Evolutionary conservation across 75 land plant species (phyloP).

Genomic region (Picea sitchensis): DNA sequence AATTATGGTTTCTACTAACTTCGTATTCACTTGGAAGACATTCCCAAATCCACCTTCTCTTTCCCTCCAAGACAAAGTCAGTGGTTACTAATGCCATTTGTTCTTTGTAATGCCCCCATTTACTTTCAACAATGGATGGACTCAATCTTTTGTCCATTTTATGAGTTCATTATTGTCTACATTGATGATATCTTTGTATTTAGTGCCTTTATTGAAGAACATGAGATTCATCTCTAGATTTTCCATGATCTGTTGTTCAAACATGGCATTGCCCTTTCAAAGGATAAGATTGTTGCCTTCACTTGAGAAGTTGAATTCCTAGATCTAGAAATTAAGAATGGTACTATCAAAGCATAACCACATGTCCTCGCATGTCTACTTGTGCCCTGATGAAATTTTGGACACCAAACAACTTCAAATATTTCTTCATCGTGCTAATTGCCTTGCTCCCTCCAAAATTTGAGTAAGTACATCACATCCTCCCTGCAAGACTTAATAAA

Average conservation of each 20-base stretch:
- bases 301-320: background rate
- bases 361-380: too few species aligned
- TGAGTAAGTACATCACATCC: background rate
- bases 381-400: background rate
- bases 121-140: background rate
- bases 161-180: background rate
- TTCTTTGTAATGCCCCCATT: background rate
- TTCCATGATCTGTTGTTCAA: background rate
- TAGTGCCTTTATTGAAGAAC: background rate
- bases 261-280: background rate
- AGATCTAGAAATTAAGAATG: background rate
- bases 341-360: background rate
- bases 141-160: background rate
- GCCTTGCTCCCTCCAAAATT: background rate
- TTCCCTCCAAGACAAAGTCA: background rate
- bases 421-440: background rate
- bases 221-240: background rate
- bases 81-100: background rate
- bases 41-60: background rate
- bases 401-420: too few species aligned
- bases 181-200: background rate
- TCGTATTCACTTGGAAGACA: background rate
- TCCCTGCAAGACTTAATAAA: background rate
- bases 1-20: background rate
- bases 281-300: background rate